Base-by-base conservation (phyloP, 2,329 filamentous ascomycete species). In the Alternaria novae-zelandiae region DNA sequence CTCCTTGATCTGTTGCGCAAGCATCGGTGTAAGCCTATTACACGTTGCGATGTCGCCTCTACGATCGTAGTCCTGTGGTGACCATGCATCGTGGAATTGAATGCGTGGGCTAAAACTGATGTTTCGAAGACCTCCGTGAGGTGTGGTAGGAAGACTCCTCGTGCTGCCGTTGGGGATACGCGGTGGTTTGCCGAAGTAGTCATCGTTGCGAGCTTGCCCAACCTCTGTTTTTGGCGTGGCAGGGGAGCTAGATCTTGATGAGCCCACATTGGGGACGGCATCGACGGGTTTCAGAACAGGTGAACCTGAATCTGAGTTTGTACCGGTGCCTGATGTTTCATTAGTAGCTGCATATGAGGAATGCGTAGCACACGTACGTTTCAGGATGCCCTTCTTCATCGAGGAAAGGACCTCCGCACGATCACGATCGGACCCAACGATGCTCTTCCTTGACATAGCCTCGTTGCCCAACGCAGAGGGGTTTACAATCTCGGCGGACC, bases 1-100 rank as follows among this genome's bases (percentile, higher is more conserved):
- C 83, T 99, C 96, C 83, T 98, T 98, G 83, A 99, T 99, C 81
- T 99, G 96, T 83, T 99, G 96, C 49, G 96, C 96, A 67, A 99
- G 88, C 87, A 97, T 94, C 12, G 96, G 96, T 53, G 96, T 99
- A 71, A 99, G 86, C 70, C 95, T 92, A 79, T 99, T 99, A 88
- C 96, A 99, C 1, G 96, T 99, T 11, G 96, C 94, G 82, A 98
- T 92, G 65, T 99, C 96, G 58, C 96, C 96, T 57, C 96, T 90
- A 66, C 96, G 92, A 79, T 99, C 96, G 77, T 99, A 99, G 79
- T 99, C 96, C 73, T 92, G 91, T 76, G 91, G 93, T 3, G 94
- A 94, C 94, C 94, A 99, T 8, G 94, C 98, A 76, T 99, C 96
- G 78, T 97, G 90, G 79, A 97, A 98, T 67, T 97, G 89, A 55